phyloP scores from a whole-genome alignment of 108 stramenopile species.

The Cyclotella baltica region DNA sequence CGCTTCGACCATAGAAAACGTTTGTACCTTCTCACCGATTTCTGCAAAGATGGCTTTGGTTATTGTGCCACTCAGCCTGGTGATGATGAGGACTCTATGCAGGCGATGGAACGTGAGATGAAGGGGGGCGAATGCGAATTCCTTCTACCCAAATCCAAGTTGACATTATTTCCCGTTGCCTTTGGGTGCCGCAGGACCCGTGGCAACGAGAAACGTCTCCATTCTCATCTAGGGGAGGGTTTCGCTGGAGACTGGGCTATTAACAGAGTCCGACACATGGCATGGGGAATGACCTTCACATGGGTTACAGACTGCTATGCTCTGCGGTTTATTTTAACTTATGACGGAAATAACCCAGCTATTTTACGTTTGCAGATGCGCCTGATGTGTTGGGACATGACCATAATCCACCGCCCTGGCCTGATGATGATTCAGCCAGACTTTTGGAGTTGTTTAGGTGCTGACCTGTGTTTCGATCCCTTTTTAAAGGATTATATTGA shows the following conservation, averaged over 20 bases:
- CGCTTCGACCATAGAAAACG: too few species aligned
- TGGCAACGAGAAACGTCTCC: not conserved
- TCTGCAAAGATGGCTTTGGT: too few species aligned
- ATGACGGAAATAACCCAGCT: slow-evolving; percentile 21
- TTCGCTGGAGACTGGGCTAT: slow-evolving; percentile 15
- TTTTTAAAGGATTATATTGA: not conserved
- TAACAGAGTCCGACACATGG: not conserved
- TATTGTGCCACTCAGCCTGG: too few species aligned
- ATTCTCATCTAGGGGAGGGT: slow-evolving; percentile 4
- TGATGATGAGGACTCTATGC: not conserved
- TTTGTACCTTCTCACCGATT: too few species aligned
- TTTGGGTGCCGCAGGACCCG: slow-evolving; percentile 8
- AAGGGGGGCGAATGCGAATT: slow-evolving; percentile 9
- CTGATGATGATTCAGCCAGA: not conserved
- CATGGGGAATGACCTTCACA: too few species aligned
- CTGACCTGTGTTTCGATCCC: not conserved
- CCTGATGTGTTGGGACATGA: slow-evolving; percentile 8
- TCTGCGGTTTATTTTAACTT: slow-evolving; percentile 19
- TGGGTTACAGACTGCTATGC: too few species aligned
- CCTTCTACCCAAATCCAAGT: not conserved
- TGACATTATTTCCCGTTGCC: slow-evolving; percentile 1
- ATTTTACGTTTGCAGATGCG: slow-evolving; percentile 20
- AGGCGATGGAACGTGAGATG: not conserved
- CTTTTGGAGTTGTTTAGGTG: slow-evolving; percentile 6
- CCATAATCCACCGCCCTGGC: slow-evolving; percentile 3